Percentiles rank a stretch among this genome's conserved stretches.
Evolutionary conservation across 495 filamentous ascomycete genomes (phyloP).

Genomic region (Aspergillus saccharolyticus): DNA sequence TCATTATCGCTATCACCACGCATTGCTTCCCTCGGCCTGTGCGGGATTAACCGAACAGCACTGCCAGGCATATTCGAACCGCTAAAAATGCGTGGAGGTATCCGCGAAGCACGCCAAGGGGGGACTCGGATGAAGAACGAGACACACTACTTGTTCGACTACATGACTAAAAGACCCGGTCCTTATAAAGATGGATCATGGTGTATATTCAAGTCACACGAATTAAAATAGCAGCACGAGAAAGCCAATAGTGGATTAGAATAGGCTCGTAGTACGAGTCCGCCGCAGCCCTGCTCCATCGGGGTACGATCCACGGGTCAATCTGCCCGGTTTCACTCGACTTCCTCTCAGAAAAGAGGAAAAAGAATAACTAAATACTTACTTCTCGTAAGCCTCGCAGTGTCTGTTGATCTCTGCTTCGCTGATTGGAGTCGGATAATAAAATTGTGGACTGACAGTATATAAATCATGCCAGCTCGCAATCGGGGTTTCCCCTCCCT

Average conservation of each 20-base stretch:
- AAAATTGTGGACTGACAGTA: background rate
- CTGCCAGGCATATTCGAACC: background rate
- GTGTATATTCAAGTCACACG: background rate
- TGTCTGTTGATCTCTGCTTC: background rate
- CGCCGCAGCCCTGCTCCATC: background rate
- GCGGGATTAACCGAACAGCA: slow-evolving; percentile 3
- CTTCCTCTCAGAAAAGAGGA: background rate
- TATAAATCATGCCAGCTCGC: background rate
- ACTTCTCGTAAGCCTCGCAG: background rate
- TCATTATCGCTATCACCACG: background rate
- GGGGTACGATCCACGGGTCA: slow-evolving; percentile 1
- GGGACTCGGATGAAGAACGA: background rate
- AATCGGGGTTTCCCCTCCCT: background rate
- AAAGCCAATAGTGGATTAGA: background rate
- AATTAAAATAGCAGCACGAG: background rate
- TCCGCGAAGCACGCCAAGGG: background rate
- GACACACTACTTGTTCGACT: background rate
- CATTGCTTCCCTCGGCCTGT: background rate
- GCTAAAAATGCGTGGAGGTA: background rate
- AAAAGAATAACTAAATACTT: too few species aligned
- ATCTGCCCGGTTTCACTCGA: slow-evolving; percentile 3
- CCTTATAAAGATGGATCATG: background rate
- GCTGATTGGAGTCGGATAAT: background rate
- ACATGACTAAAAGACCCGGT: background rate
- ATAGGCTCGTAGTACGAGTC: background rate